Base-by-base conservation (phyloP, 345 rosid species). In the Pugionium cornutum region DNA sequence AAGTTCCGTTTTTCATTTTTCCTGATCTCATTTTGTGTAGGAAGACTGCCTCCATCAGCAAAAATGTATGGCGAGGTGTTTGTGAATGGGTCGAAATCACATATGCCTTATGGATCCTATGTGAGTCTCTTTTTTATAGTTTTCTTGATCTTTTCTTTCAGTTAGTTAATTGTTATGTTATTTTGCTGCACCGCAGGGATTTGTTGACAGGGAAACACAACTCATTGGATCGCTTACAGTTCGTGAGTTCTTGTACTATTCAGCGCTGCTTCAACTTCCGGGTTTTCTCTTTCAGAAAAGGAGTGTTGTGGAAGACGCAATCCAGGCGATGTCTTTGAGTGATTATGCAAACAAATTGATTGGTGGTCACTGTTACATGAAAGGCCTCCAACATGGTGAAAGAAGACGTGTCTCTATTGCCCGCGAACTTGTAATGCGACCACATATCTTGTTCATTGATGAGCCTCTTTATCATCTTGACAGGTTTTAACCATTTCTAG, bases 381-480 rank as follows among this genome's bases (percentile, higher is more conserved):
- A 91, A 72, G 99, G 99, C 50, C 91, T 95, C 28, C 82, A 80
- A 48, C 76, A 73, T 28, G 99, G 99, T 40, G 99, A 95, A 82
- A 89, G 97, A 82, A 88, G 99, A 79, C 97, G 97, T 62, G 83
- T 87, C 55, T 84, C 89, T 68, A 95, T 95, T 66, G 97, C 99
- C n/a, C 85, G 95, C 67, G 99, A 95, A 68, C 96, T 95, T 64
- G 99, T 91, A 69, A 91, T 83, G 96, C 84, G 98, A 77, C 97
- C 97, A 0, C 98, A 79, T 72, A 78, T 88, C 50, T 77, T 92
- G 63, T 92, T 92, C 72, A 85, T 92, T 9, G 98, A 92, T 37
- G 99, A 95, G 78, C 97, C 99, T 76, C 97, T 95, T 61, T 95
- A 95, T 82, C 97, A 83, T 68, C 95, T 95, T 50, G 97, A 91